A percentile compares a stretch with the other conserved stretches of the same genome.
Conservation (phyloP, 192 early-diverging fungal genomes). For the Phycomyces blakesleeanus region DNA sequence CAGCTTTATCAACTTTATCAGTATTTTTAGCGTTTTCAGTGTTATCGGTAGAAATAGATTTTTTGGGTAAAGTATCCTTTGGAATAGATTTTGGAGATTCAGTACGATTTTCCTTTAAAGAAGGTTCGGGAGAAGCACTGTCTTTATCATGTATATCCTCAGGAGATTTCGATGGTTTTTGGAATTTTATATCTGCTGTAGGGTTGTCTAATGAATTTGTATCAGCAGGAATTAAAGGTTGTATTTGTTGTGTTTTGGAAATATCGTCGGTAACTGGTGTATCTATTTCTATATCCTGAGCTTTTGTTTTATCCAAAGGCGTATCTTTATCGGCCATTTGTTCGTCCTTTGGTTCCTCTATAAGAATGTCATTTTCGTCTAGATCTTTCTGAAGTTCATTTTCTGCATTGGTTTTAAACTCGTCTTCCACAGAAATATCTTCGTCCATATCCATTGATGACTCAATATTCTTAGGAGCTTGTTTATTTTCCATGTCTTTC, state of each 20-base stretch:
- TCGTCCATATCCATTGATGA: not conserved
- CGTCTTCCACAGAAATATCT: slow-evolving; percentile 9
- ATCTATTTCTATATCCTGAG: not conserved
- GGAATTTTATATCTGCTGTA: not conserved
- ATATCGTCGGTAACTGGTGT: not conserved
- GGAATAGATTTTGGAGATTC: not conserved
- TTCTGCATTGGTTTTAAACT: slow-evolving; percentile 1
- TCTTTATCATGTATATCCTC: no score
- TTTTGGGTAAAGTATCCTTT: not conserved
- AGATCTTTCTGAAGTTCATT: not conserved
- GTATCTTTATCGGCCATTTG: not conserved
- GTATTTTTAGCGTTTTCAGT: no score
- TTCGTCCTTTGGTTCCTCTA: no score
- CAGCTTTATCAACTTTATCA: no score
- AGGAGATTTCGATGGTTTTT: no score
- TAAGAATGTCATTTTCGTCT: not conserved
- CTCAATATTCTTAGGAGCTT: not conserved
- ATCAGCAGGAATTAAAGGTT: no score
- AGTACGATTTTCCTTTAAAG: not conserved
- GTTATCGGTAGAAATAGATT: not conserved
- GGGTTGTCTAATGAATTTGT: not conserved
- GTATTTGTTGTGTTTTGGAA: not conserved
- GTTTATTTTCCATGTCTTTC: not conserved
- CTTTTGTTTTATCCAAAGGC: not conserved
- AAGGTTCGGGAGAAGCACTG: not conserved